Percentiles rank a stretch among this genome's conserved stretches.
These are phyloP conservation scores for Phytopythium delawarense DNA, from an alignment of 352 stramenopile genomes.

Conservation along the genomic window DNA sequence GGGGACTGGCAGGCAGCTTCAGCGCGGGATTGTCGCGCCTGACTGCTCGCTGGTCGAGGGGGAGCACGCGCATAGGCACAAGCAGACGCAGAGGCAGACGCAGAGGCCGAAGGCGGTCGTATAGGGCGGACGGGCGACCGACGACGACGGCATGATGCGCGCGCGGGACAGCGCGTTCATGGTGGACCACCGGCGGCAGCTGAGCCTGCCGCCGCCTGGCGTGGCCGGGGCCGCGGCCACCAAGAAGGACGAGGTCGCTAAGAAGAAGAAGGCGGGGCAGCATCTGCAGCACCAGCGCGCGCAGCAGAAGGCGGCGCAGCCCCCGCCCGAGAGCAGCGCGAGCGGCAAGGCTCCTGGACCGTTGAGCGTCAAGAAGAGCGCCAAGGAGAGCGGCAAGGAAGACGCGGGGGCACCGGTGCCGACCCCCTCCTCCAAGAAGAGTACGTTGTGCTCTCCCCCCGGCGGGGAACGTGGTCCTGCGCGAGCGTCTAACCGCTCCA, in stretches of 20 bases:
- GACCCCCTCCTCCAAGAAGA: slow-evolving; percentile 5
- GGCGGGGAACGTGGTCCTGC: not conserved
- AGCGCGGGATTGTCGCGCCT: slow-evolving; percentile 5
- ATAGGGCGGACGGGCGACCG: not conserved
- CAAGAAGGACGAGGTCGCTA: slow-evolving; percentile 25
- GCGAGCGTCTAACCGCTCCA: not conserved
- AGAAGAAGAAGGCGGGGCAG: slow-evolving; percentile 26
- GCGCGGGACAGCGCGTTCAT: slow-evolving; percentile 32
- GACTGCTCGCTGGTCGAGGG: not conserved
- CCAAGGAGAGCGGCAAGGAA: not conserved
- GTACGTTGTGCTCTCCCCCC: not conserved
- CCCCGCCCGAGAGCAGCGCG: not conserved
- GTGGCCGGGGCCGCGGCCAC: slow-evolving; percentile 3
- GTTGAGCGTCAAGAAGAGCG: slow-evolving; percentile 1
- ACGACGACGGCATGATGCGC: slow-evolving; percentile 23
- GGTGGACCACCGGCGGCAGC: slow-evolving; percentile 35
- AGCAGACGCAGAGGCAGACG: too few species aligned
- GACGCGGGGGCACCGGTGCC: not conserved
- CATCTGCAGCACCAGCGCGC: slow-evolving; percentile 13
- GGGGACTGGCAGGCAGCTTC: not conserved
- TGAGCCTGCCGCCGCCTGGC: slow-evolving; percentile 9
- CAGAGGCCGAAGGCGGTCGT: too few species aligned
- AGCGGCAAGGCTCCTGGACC: not conserved
- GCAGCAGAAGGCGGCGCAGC: slow-evolving; percentile 8
- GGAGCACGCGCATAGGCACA: too few species aligned